These are phyloP conservation scores for Scutellaria barbata DNA, from an alignment of 257 asterid species.

Conservation along the genomic window DNA sequence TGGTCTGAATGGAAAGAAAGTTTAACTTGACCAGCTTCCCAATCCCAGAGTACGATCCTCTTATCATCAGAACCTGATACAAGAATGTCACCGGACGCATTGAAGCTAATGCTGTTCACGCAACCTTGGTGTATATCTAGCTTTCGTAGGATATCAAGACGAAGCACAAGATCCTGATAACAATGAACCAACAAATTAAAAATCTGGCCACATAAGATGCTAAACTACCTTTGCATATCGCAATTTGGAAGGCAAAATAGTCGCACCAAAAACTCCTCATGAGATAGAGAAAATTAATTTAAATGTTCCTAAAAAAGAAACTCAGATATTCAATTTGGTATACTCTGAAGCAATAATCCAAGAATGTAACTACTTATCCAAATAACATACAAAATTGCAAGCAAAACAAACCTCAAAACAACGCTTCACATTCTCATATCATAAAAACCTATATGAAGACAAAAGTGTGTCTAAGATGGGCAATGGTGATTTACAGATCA, in stretches of 20 bases:
- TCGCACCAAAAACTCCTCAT: constrained; percentile 7
- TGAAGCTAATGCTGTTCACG: constrained; percentile 87
- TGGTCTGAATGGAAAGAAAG: constrained; percentile 83
- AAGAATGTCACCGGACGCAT: constrained; percentile 68
- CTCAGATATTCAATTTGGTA: neutral
- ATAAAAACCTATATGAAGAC: neutral
- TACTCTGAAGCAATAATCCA: neutral
- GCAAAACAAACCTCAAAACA: no score
- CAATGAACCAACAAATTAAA: constrained; percentile 15
- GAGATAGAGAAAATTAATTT: neutral
- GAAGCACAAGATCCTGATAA: constrained; percentile 83
- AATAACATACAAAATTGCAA: constrained; percentile 3
- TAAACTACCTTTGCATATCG: constrained; percentile 17
- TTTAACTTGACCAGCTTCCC: constrained; percentile 74
- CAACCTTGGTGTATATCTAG: constrained; percentile 84
- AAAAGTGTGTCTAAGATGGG: neutral
- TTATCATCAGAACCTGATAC: constrained; percentile 91
- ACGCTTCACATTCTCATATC: no score
- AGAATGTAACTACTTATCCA: neutral
- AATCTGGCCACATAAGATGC: constrained; percentile 2
- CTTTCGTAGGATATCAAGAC: constrained; percentile 68
- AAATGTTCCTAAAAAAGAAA: neutral
- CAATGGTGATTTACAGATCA: neutral
- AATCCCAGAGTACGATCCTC: constrained; percentile 88
- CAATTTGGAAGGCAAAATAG: constrained; percentile 5